These are phyloP conservation scores for Leptographium procerum DNA, from an alignment of 2,329 filamentous ascomycete genomes.

Conservation along the genomic window DNA sequence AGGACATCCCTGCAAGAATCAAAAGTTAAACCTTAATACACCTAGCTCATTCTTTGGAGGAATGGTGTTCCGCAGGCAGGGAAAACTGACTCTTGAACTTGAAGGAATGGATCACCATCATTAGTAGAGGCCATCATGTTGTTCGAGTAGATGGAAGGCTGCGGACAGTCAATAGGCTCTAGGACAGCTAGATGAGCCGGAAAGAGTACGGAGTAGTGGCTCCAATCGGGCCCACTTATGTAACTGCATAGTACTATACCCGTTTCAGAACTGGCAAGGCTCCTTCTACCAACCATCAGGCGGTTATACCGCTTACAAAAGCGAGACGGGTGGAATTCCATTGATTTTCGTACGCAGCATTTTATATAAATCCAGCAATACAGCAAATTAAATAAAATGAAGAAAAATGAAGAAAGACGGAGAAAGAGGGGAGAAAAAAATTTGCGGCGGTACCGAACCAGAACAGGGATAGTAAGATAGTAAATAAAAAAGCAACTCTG, in stretches of 20 bases:
- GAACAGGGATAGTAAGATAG: no score
- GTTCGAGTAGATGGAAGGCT: neutral
- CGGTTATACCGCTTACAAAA: no score
- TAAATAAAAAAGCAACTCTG: slow-evolving; percentile 7
- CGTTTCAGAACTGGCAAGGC: no score
- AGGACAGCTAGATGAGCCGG: neutral
- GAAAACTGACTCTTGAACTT: slow-evolving; percentile 52
- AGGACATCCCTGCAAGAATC: slow-evolving; percentile 63
- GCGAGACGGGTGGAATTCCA: no score
- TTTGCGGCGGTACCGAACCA: no score
- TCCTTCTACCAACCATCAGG: no score
- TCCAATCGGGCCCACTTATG: neutral
- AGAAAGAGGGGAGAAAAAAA: no score
- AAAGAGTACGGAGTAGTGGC: neutral
- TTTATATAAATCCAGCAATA: no score
- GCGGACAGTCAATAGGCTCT: neutral
- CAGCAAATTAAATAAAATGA: no score
- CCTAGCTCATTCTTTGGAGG: no score
- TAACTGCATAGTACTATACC: neutral
- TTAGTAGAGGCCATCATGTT: slow-evolving; percentile 57
- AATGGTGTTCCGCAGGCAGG: neutral
- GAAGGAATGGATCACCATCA: slow-evolving; percentile 60
- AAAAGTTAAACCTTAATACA: neutral
- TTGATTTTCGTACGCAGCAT: no score
- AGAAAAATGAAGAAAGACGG: no score